Base-by-base conservation (phyloP, 2,329 filamentous ascomycete species). In the Fulvia fulva region DNA sequence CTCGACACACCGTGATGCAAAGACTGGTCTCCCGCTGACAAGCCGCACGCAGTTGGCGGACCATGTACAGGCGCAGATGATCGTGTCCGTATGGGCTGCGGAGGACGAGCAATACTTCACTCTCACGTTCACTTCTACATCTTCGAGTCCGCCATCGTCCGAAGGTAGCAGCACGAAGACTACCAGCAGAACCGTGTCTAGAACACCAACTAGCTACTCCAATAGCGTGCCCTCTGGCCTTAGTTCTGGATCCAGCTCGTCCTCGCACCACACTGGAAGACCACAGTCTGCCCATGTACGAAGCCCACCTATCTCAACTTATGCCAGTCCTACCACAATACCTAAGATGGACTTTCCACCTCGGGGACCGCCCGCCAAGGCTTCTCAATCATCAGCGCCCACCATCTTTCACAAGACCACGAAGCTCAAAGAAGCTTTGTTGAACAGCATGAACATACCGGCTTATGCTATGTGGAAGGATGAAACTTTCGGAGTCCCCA, bases 391-490 rank as follows among this genome's bases (percentile, higher is more conserved):
- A 0, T 81, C 80, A 56, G 79, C 83, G 2, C 85, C 87, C 0
- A 87, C 87, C 0, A 77, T 88, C 12, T 79, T 91, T 23, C 85
- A 89, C 66, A 93, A 91, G 70, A 83, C 89, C 55, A 84, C 83
- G 7, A 78, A 86, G 52, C 84, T 93, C 76, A 92, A 91, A 71
- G 88, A 92, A 69, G 88, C 88, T 0, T 79, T 92, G 21, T 76
- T 93, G 6, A 88, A 91, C 68, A 89, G 85, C 41, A 89, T 89
- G 25, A 82, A 85, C 60, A 85, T 90, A 69, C 89, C 89, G 0
- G 87, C 90, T 22, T 77, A 91, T 46, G 87, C 87, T 23, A 89
- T 91, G 85, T 92, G 89, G 89, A 88, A 87, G 68, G 89, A 93
- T 63, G 84, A 87, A 54, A 87, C 83, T 50, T 85, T 91, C 49